These are phyloP conservation scores for Clarireedia homoeocarpa DNA, from an alignment of 2,329 filamentous ascomycete species.

Conservation along the genomic window DNA sequence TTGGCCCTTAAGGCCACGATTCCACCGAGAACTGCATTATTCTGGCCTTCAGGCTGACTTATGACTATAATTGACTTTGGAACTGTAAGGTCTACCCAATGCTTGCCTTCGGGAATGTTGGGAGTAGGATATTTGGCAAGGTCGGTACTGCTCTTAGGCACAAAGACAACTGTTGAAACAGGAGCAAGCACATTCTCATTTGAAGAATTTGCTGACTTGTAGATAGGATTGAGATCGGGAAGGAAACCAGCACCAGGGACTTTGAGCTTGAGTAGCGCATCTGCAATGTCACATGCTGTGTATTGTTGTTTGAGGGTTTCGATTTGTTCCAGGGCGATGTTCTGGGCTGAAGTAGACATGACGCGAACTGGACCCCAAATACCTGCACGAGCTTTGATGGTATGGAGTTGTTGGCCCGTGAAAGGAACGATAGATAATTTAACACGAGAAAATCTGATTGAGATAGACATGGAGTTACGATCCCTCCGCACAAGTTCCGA, in stretches of 20 bases:
- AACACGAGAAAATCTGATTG: too few species aligned
- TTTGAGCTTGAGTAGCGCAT: slow-evolving; percentile 63
- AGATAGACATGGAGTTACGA: too few species aligned
- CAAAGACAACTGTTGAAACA: slow-evolving; percentile 57
- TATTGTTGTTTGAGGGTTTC: slow-evolving; percentile 28
- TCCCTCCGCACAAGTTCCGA: too few species aligned
- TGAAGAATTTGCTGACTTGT: slow-evolving; percentile 16
- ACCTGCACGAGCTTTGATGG: neutral
- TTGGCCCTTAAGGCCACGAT: slow-evolving; percentile 69
- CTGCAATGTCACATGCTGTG: slow-evolving; percentile 55
- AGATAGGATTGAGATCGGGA: slow-evolving; percentile 41
- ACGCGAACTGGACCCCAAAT: neutral
- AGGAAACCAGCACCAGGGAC: slow-evolving; percentile 60
- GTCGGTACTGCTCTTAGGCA: slow-evolving; percentile 44
- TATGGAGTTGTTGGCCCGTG: neutral
- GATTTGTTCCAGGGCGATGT: slow-evolving; percentile 9
- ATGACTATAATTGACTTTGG: slow-evolving; percentile 57
- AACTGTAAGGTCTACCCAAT: slow-evolving; percentile 61
- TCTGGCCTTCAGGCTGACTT: slow-evolving; percentile 55
- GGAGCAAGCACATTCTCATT: slow-evolving; percentile 32
- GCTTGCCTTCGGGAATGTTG: slow-evolving; percentile 51
- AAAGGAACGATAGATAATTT: neutral
- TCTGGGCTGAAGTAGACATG: neutral
- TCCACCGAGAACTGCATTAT: slow-evolving; percentile 66
- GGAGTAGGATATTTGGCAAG: slow-evolving; percentile 13